Evolutionary conservation across 495 filamentous ascomycete species (phyloP), one percentile per base, ranked within the genome.

Genomic region (Tuber indicum): DNA sequence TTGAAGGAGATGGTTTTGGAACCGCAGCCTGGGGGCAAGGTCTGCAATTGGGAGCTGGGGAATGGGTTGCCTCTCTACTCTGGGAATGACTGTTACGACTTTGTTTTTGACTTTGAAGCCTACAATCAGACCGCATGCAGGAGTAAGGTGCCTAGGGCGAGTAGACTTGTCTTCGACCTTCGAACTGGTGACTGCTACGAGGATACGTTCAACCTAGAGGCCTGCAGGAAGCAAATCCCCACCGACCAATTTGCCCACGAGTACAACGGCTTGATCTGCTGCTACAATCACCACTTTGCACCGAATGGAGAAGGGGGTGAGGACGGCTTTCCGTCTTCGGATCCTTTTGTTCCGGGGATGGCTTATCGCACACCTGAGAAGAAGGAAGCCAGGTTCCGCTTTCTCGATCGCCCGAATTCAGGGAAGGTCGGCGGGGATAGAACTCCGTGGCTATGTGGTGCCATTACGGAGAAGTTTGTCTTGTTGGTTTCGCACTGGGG

Each of bases 381-480:
- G 46, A 16, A 41, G 14, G 70, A 26, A 36, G 43, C 58, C 5
- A 66, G 58, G 26, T 66, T 66, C 26, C 26, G 58, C 58, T 66
- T 66, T 66, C 58, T 66, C 58, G 26, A 66, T 66, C 26, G 14
- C 0, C 58, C 58, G 58, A 66, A 66, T 36, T 66, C 32, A 36
- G 32, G 32, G 26, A 66, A 36, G 26, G 58, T 32, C 4, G 58
- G 58, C 14, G 12, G 36, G 58, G 58, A 66, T 66, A 66, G 58
- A 17, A 26, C 58, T 17, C 58, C 58, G 32, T 52, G 52, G 72
- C 3, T 12, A 32, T 10, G 47, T 23, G 5, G 36, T 9, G 41
- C 49, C n/a, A 5, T 71, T 21, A 46, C 42, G 46, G 58, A 75
- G 14, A 42, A 47, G 26, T 78, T 74, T 72, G 69, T 41, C 41